Evolutionary conservation across 2,329 filamentous ascomycete genomes (phyloP), one percentile per base, ranked within the genome.

Genomic region (Epichloe brachyelytri): DNA sequence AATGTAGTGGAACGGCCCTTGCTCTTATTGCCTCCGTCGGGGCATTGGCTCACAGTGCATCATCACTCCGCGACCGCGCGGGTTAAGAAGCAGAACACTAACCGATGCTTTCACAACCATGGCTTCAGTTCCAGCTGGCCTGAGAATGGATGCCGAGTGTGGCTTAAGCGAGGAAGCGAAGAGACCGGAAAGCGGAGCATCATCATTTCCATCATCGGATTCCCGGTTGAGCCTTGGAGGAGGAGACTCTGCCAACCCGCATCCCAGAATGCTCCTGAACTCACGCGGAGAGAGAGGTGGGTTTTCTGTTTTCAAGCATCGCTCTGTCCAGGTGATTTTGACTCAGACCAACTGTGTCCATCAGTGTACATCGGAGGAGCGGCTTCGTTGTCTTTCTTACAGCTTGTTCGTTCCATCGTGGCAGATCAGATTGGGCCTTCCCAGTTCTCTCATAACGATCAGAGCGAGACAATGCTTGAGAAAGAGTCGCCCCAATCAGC

Each of bases 331-430:
- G 2, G 12, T n/a, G 10, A 30, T 26, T 2, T 12, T 41, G 41
- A 30, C n/a, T 20, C 22, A 11, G 41, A 37, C 43, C 60, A 0
- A 58, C 36, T 15, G 2, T 11, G 1, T 5, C 3, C 37, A 8
- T 17, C 41, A 76, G 71, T 76, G 0, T 76, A 71, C 47, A 66
- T 76, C 46, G 70, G 73, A n/a, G 65, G 70, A n/a, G 72, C 71
- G 10, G 73, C 74, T 1, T 72, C 74, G 0, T 62, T 81, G 14
- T 79, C 77, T 0, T 80, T 80, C 52, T 62, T 80, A 1, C 75
- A 79, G 51, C 68, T 78, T 37, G 65, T 78, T 14, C 69, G 75
- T 14, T 66, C 72, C 12, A 69, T 67, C 2, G 58, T 73, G 55
- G 70, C 70, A 10, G 71, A 72, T 34, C 69, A 77, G 53, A 75